These are phyloP conservation scores for Hypoxylon sp. DNA, from an alignment of 2,329 filamentous ascomycete species.

Conservation along the genomic window DNA sequence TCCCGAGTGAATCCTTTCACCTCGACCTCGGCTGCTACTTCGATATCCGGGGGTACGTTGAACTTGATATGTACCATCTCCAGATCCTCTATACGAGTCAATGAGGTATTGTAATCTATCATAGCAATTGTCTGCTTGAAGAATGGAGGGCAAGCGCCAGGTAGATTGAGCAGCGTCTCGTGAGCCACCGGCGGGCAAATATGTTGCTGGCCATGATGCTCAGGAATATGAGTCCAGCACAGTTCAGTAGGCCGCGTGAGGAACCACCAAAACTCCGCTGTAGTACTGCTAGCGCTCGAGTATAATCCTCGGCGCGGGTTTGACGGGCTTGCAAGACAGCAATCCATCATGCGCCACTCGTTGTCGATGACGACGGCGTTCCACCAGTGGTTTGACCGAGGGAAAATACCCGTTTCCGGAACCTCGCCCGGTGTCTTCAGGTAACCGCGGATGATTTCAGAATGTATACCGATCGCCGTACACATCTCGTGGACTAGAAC, in stretches of 20 bases:
- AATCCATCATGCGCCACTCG: constrained; percentile 97
- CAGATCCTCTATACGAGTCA: constrained; percentile 87
- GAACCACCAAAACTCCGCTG: constrained; percentile 93
- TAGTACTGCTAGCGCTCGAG: constrained; percentile 77
- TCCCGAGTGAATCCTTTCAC: constrained; percentile 85
- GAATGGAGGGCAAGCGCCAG: constrained; percentile 87
- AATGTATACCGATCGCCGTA: constrained; percentile 85
- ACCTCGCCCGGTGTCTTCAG: constrained; percentile 91
- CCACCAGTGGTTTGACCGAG: constrained; percentile 97
- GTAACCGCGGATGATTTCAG: constrained; percentile 89
- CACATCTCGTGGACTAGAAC: constrained; percentile 95
- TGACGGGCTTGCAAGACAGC: constrained; percentile 90
- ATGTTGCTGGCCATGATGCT: constrained; percentile 90
- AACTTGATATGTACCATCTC: constrained; percentile 94
- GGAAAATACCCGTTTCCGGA: constrained; percentile 83
- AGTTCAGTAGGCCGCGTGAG: constrained; percentile 88
- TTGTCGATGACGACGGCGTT: constrained; percentile 93
- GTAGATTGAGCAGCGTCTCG: constrained; percentile 87
- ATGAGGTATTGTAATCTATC: constrained; percentile 90
- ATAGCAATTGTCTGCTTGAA: constrained; percentile 87
- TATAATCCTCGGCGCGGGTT: constrained; percentile 85
- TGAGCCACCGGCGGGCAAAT: constrained; percentile 89
- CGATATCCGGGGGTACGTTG: constrained; percentile 88
- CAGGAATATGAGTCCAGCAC: constrained; percentile 95
- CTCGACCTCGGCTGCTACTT: constrained; percentile 93